Conservation (phyloP, 306 rosid genomes). For the Mucuna pruriens region DNA sequence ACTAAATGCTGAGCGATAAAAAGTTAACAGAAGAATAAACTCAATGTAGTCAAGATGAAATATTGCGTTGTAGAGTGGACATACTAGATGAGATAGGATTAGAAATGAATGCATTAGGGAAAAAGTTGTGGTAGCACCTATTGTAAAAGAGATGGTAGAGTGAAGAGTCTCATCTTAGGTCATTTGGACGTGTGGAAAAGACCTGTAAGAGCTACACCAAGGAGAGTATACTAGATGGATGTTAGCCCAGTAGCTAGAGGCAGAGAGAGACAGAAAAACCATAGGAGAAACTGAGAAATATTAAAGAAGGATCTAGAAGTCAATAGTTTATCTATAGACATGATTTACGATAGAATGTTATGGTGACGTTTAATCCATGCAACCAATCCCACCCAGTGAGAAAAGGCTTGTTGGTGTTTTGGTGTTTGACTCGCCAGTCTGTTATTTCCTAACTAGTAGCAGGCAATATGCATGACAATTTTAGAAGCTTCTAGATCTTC, state of each 20-base stretch:
- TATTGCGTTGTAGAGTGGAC: not conserved
- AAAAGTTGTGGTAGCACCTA: not conserved
- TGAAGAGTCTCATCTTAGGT: not conserved
- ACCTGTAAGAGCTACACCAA: not conserved
- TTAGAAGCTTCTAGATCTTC: slow-evolving; percentile 13
- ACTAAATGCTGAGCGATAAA: not conserved
- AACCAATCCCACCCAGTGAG: not conserved
- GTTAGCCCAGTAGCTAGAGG: not conserved
- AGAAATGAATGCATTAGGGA: not conserved
- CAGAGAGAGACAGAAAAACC: not conserved
- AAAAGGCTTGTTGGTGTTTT: not conserved
- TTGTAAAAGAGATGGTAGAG: not conserved
- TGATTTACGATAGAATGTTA: no score
- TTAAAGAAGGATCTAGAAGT: not conserved
- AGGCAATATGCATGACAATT: slow-evolving; percentile 3
- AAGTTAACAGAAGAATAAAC: not conserved
- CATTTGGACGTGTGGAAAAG: not conserved
- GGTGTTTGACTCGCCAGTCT: not conserved
- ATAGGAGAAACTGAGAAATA: not conserved
- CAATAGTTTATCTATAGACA: not conserved
- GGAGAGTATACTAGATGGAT: not conserved
- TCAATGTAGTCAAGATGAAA: not conserved
- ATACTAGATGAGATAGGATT: not conserved
- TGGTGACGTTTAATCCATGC: not conserved
- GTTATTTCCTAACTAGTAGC: not conserved